Evolutionary conservation across 768 basidiomycete species (phyloP).

Genomic region (Termitomyces sp.): DNA sequence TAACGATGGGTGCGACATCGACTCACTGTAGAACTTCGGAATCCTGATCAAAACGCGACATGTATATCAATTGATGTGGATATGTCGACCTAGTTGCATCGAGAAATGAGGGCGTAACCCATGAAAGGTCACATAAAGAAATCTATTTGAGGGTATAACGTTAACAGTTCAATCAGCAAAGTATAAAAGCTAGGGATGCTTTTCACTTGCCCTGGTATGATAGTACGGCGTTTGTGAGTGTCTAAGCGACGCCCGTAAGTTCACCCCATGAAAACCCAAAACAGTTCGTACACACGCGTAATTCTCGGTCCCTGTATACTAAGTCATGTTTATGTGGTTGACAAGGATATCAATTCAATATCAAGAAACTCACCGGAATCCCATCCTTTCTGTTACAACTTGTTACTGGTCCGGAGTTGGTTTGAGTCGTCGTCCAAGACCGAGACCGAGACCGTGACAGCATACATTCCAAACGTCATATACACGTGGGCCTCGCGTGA

Average conservation of each 20-base stretch:
- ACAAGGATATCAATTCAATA: neutral
- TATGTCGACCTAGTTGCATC: slow-evolving; percentile 9
- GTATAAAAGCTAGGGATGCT: neutral
- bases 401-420: neutral
- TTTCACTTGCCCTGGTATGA: slow-evolving; percentile 7
- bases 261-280: neutral
- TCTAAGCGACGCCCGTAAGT: neutral
- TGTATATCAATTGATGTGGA: slow-evolving; percentile 5
- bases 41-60: neutral
- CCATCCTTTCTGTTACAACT: neutral
- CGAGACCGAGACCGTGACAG: neutral
- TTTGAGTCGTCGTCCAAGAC: neutral
- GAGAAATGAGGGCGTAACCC: slow-evolving; percentile 10
- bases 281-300: slow-evolving; percentile 1
- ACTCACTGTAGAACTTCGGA: no score
- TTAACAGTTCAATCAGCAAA: neutral
- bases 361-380: neutral
- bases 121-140: slow-evolving; percentile 11
- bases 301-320: slow-evolving; percentile 11
- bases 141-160: neutral
- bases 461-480: neutral
- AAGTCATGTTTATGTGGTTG: neutral
- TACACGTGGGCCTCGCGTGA: neutral
- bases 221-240: slow-evolving; percentile 8
- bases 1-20: neutral